Conservation (phyloP, 345 rosid genomes). For the Corchorus olitorius region DNA sequence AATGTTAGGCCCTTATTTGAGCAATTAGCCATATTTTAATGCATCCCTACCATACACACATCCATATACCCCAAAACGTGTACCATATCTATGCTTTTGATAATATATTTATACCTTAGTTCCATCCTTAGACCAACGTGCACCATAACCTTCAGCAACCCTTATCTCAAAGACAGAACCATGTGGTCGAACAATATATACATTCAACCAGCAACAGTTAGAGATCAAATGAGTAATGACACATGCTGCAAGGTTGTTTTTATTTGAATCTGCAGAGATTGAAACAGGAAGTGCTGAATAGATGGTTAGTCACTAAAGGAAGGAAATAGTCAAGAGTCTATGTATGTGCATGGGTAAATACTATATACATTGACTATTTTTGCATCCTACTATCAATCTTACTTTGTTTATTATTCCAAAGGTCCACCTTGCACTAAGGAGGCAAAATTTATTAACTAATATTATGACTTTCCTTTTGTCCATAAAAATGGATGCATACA, state of each 20-base stretch:
- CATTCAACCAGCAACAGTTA: conserved; percentile 65
- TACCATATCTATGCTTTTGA: not conserved
- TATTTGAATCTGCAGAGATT: conserved; percentile 48
- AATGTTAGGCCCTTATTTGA: too few species aligned
- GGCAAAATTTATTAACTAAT: not conserved
- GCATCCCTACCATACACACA: not conserved
- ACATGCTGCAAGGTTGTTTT: conserved; percentile 58
- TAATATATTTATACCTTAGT: conserved; percentile 47
- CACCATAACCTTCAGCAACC: conserved; percentile 66
- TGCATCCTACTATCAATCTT: not conserved
- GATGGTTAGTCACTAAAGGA: not conserved
- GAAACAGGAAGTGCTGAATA: not conserved
- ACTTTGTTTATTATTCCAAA: not conserved
- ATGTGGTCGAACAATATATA: conserved; percentile 63
- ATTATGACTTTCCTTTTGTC: not conserved
- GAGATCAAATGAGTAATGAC: conserved; percentile 40
- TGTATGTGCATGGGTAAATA: not conserved
- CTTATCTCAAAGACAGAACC: conserved; percentile 75
- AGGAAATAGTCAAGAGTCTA: not conserved
- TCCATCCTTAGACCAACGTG: conserved; percentile 77
- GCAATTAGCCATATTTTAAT: too few species aligned
- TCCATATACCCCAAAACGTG: not conserved
- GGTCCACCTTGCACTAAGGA: not conserved
- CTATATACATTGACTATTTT: not conserved
- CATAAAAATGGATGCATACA: not conserved